These are phyloP conservation scores for Schrenkiella parvula DNA, from an alignment of 345 rosid genomes.

Conservation along the genomic window DNA sequence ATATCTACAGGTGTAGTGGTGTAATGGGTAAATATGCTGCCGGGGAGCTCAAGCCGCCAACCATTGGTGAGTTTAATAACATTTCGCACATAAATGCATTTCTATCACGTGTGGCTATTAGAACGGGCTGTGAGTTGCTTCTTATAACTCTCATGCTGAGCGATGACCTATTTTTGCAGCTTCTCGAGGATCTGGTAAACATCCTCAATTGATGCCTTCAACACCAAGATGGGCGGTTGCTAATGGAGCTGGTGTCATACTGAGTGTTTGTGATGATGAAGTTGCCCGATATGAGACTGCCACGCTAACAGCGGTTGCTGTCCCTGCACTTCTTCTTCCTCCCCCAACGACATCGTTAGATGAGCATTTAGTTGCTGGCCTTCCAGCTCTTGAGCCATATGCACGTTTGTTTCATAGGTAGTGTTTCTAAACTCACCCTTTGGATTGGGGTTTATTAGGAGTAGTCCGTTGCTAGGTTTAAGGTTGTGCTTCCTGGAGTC, in stretches of 20 bases:
- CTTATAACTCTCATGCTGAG: constrained; percentile 12
- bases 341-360: constrained; percentile 95
- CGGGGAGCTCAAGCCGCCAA: constrained; percentile 97
- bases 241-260: constrained; percentile 95
- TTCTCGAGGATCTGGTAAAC: constrained; percentile 94
- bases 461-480: neutral
- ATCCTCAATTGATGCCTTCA: constrained; percentile 91
- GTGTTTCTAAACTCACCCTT: constrained; percentile 12
- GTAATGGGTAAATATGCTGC: constrained; percentile 97
- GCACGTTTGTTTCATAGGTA: constrained; percentile 95
- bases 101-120: constrained; percentile 2
- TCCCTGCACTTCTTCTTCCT: constrained; percentile 96
- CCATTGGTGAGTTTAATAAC: constrained; percentile 52
- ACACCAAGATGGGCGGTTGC: constrained; percentile 99
- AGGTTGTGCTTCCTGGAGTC: constrained; percentile 5
- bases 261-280: constrained; percentile 98
- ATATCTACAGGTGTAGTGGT: constrained; percentile 88
- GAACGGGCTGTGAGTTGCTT: constrained; percentile 3
- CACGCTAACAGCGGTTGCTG: constrained; percentile 90
- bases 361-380: constrained; percentile 96
- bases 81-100: neutral
- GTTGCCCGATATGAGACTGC: constrained; percentile 95
- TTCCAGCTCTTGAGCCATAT: constrained; percentile 97
- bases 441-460: neutral
- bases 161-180: constrained; percentile 42